A percentile compares a stretch with the other conserved stretches of the same genome.
Conservation (phyloP, 192 early-diverging fungal genomes). For the Rhizoclosmatium sp. region DNA sequence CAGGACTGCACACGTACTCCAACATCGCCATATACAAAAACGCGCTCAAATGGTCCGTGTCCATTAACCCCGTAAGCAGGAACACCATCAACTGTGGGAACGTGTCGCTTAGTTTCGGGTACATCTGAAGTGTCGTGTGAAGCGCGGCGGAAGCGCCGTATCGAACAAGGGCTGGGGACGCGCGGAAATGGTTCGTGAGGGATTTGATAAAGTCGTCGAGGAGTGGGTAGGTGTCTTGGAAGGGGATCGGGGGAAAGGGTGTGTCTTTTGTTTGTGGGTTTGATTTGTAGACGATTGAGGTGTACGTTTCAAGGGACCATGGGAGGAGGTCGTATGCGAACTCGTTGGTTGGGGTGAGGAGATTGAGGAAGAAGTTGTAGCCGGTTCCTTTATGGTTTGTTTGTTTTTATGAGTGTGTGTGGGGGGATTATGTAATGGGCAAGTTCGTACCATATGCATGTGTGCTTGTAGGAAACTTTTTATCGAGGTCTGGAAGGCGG, state of each 20-base stretch:
- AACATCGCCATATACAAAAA: conserved; percentile 63
- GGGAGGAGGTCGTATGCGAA: conserved; percentile 61
- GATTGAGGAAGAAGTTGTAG: conserved; percentile 55
- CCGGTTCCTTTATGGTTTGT: conserved; percentile 26
- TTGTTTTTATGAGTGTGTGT: neutral
- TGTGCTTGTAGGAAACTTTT: conserved; percentile 17
- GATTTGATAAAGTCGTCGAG: conserved; percentile 55
- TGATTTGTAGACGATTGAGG: conserved; percentile 25
- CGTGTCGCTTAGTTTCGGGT: conserved; percentile 44
- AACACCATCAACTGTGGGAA: conserved; percentile 46
- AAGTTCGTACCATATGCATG: conserved; percentile 10
- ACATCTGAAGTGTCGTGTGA: conserved; percentile 52
- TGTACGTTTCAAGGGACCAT: conserved; percentile 60
- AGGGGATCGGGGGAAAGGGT: conserved; percentile 19
- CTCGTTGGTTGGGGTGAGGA: conserved; percentile 59
- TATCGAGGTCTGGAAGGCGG: conserved; percentile 34
- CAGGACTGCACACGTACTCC: conserved; percentile 26
- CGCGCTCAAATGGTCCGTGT: conserved; percentile 60
- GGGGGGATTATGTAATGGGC: neutral
- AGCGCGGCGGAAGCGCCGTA: conserved; percentile 60
- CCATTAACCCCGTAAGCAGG: conserved; percentile 59
- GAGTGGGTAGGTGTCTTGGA: conserved; percentile 30
- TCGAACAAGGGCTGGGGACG: conserved; percentile 57
- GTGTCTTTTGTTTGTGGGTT: conserved; percentile 20
- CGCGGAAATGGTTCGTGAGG: conserved; percentile 61